Conservation (phyloP, 225 moss, liverwort and hornwort species). For the Ulota crispa region DNA sequence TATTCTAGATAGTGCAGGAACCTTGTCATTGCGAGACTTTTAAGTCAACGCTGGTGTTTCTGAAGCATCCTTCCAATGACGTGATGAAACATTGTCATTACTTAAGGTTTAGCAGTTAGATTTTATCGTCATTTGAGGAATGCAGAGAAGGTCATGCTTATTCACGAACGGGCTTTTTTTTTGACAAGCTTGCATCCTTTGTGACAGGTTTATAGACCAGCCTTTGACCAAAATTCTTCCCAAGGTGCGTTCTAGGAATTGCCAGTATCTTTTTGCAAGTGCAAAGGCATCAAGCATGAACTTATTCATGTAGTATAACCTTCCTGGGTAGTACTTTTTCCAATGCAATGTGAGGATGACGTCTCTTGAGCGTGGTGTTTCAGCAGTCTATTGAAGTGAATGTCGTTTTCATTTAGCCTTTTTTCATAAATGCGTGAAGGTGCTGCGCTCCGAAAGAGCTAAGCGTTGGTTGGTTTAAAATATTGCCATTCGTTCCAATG, state of each 20-base stretch:
- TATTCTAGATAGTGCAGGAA: neutral
- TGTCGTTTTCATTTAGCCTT: neutral
- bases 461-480: neutral
- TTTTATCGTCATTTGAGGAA: neutral
- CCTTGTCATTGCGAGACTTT: neutral
- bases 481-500: neutral
- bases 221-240: conserved; percentile 44
- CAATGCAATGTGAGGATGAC: neutral
- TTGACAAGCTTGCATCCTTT: conserved; percentile 13
- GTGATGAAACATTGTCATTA: neutral
- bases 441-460: neutral
- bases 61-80: neutral
- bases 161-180: neutral
- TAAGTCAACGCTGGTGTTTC: neutral
- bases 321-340: neutral
- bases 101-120: neutral
- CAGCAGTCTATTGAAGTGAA: neutral
- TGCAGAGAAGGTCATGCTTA: conserved; percentile 14
- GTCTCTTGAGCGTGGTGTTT: neutral
- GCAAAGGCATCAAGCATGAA: neutral
- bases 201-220: conserved; percentile 53
- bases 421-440: neutral
- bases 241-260: conserved; percentile 34
- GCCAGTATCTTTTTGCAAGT: neutral
- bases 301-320: neutral